Evolutionary conservation across 129 eudicot genomes (phyloP), one percentile per base, ranked within the genome.

Genomic region (Lonicera japonica): DNA sequence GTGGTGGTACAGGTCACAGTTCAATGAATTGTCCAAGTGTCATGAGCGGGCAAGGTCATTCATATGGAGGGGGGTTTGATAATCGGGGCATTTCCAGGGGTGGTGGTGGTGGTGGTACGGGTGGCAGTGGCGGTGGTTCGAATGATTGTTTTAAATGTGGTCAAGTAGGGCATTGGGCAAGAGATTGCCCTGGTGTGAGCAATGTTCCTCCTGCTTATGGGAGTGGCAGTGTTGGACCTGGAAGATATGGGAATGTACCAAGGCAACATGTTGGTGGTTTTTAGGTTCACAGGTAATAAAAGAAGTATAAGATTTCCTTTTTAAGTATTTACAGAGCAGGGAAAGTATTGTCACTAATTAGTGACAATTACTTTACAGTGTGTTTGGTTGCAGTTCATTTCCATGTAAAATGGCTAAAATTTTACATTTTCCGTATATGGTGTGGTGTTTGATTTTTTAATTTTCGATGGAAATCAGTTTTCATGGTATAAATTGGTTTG

Each of bases 161-260:
- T 61, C 77, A 79, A 73, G n/a, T 54, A 70, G 97, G 97, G 52
- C 95, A 91, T 64, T 91, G 89, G 94, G 87, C 90, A 9, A 82
- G 65, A 57, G 84, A 84, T 57, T 91, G 94, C 65, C 90, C 88
- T 15, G 82, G 74, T 54, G 36, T 24, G 14, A 58, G 67, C 54
- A 65, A 58, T 72, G 86, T 60, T 16, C 73, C 85, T 84, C 61
- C 88, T 8, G 86, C 80, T 46, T 73, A 82, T 76, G 95, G 95
- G 18, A 61, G 73, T 61, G 72, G 76, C 54, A 82, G 67, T 71
- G 69, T 11, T 19, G 60, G 51, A 16, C 54, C 79, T 43, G 88
- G 83, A 56, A 73, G 90, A 80, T 87, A 77, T 56, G 68, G 75
- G 9, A 65, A 66, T 66, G 76, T 25, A 1, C 65, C 78, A 22